Evolutionary conservation across 306 rosid species (phyloP), one percentile per base, ranked within the genome.

Genomic region (Acacia crassicarpa): DNA sequence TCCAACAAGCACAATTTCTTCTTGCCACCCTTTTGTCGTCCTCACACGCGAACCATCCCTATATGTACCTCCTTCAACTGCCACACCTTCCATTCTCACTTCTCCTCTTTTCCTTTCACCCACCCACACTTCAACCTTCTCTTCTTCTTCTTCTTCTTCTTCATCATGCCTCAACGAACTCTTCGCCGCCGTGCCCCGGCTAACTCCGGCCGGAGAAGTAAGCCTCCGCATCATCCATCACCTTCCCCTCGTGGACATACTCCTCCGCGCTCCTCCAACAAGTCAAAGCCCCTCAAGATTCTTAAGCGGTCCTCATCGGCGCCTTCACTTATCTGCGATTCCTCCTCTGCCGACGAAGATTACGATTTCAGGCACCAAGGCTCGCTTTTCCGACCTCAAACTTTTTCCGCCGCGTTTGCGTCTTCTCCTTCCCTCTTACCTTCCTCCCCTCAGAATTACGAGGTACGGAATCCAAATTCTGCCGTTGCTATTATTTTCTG

Each of bases 251-350:
- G 61, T 63, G 72, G 77, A 65, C 67, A 70, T 46, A 78, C 79
- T 69, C 74, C 83, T 15, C 45, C 77, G 22, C 81, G 85, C 59
- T 81, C 87, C 9, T 62, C 81, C 25, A 78, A 68, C 62, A 90
- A 49, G 19, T 82, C 91, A 4, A 91, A 83, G 82, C 80, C 88
- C 22, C 1, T 76, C 9, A 75, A 48, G 76, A 83, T 80, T 73
- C 72, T 93, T 58, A 88, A 87, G 74, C 94, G 97, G 2, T 84
- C 89, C 79, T 86, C 78, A 1, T 93, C 98, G 23, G 97, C 88
- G 41, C 98, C 98, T 4, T 62, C 71, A 45, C 83, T 90, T 53
- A 72, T 68, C 49, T n/a, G 67, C 10, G 51, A n/a, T 22, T 20
- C 15, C 58, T 27, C 41, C 63, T 56, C 30, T 54, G 19, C 38